phyloP scores from a whole-genome alignment of 2,329 filamentous ascomycete genomes.

The Ceratocystis cubensis region DNA sequence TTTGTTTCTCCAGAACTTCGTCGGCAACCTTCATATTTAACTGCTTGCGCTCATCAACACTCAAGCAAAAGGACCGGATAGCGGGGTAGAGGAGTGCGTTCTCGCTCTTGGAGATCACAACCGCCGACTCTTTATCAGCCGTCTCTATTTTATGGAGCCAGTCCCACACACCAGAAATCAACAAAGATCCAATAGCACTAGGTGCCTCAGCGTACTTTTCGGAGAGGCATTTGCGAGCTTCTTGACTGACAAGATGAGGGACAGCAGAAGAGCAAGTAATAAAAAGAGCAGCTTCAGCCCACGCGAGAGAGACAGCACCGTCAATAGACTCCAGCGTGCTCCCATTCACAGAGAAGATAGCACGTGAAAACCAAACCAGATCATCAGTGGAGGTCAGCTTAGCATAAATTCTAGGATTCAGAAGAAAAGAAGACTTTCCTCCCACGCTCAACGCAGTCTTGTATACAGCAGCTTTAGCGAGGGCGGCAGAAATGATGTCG shows the following conservation, averaged over 20 bases:
- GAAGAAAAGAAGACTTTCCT: conserved; percentile 77
- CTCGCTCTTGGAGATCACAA: conserved; percentile 51
- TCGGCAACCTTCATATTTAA: conserved; percentile 34
- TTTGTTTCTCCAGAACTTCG: conserved; percentile 50
- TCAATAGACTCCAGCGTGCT: conserved; percentile 39
- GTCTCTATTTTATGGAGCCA: conserved; percentile 58
- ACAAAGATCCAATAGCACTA: conserved; percentile 43
- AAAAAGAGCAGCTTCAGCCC: conserved; percentile 80
- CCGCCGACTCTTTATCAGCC: conserved; percentile 67
- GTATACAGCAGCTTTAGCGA: conserved; percentile 48
- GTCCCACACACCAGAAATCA: conserved; percentile 65
- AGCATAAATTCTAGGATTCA: conserved; percentile 73
- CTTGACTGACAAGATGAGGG: conserved; percentile 49
- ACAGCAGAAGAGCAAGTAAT: conserved; percentile 52
- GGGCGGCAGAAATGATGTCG: conserved; percentile 32
- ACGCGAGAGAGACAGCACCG: conserved; percentile 48
- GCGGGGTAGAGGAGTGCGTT: conserved; percentile 50
- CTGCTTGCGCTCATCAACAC: conserved; percentile 37
- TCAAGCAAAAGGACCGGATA: conserved; percentile 51
- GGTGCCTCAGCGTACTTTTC: conserved; percentile 51
- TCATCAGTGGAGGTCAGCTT: conserved; percentile 68
- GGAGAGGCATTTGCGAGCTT: conserved; percentile 50
- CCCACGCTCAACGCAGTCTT: conserved; percentile 55
- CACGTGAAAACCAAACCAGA: conserved; percentile 60
- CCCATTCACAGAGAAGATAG: conserved; percentile 50